Conservation (phyloP, 805 yeast species). For the Candida ovalis region DNA sequence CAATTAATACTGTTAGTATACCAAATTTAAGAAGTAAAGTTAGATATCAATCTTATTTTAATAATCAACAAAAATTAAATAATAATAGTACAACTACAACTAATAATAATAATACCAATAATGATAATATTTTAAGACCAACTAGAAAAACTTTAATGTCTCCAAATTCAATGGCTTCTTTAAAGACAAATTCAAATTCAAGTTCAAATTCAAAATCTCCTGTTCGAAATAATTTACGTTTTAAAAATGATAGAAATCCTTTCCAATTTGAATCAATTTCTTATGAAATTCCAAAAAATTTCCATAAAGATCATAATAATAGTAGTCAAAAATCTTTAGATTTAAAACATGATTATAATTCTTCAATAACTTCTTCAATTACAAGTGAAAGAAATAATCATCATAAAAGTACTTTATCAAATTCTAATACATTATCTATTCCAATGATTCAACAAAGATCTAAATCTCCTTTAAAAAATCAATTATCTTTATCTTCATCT, state of each 20-base stretch:
- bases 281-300: constrained; percentile 31
- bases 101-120: neutral
- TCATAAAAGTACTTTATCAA: neutral
- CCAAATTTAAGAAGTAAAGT: constrained; percentile 27
- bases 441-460: constrained; percentile 6
- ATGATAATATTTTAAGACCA: neutral
- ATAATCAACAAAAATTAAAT: constrained; percentile 23
- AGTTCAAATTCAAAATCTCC: constrained; percentile 26
- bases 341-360: constrained; percentile 2
- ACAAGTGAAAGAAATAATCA: neutral
- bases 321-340: constrained; percentile 7
- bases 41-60: constrained; percentile 32
- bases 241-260: constrained; percentile 17
- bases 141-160: neutral
- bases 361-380: constrained; percentile 1
- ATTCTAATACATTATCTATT: neutral
- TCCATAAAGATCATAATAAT: constrained; percentile 21
- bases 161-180: constrained; percentile 7
- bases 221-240: constrained; percentile 16
- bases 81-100: constrained; percentile 14
- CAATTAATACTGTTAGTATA: constrained; percentile 21
- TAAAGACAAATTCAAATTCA: constrained; percentile 12
- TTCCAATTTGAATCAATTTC: constrained; percentile 31
- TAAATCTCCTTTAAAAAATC: constrained; percentile 12
- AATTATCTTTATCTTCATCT: neutral